Evolutionary conservation across 306 rosid genomes (phyloP), one percentile per base, ranked within the genome.

Genomic region (Vigna angularis): DNA sequence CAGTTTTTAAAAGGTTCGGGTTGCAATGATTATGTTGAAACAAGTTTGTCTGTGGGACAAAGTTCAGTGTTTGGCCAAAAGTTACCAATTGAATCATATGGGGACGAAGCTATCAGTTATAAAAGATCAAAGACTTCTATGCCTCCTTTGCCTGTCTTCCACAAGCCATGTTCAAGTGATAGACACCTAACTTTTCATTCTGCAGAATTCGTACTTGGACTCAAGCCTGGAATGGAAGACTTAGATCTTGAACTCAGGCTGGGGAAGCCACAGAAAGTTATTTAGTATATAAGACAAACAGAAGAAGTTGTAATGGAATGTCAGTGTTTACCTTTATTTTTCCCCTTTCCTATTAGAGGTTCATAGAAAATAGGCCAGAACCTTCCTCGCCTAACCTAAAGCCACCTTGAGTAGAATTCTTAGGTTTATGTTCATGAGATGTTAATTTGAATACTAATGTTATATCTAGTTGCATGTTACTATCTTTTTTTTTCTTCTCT

Each of bases 171-270:
- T 82, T 83, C 85, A 64, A 79, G 78, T 50, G 87, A 74, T 57
- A 81, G 76, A 69, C 15, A 38, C 48, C 17, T 51, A 66, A 57
- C 51, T 85, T 81, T 88, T 26, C 83, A 77, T 36, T 79, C 90
- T 57, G 83, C 88, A 36, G 89, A 82, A 66, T 85, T 69, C 3
- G 71, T 80, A 45, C 74, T 42, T 73, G 88, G 77, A 74, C 70
- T 70, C 57, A 77, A 55, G 70, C 81, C 81, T 50, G 81, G 76
- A 74, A 77, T 72, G 81, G 94, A 88, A 76, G 93, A 88, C 76
- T 83, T 93, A 83, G 98, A 93, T 87, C 98, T 93, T 82, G 98
- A 93, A 87, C 98, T 93, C 84, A 85, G 94, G 89, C 89, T 93
- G 34, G 98, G 98, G 59, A 83, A 83, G 49, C 81, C 85, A 48